Evolutionary conservation across 2,329 filamentous ascomycete species (phyloP), one percentile per base, ranked within the genome.

Genomic region (Sporothrix luriei): DNA sequence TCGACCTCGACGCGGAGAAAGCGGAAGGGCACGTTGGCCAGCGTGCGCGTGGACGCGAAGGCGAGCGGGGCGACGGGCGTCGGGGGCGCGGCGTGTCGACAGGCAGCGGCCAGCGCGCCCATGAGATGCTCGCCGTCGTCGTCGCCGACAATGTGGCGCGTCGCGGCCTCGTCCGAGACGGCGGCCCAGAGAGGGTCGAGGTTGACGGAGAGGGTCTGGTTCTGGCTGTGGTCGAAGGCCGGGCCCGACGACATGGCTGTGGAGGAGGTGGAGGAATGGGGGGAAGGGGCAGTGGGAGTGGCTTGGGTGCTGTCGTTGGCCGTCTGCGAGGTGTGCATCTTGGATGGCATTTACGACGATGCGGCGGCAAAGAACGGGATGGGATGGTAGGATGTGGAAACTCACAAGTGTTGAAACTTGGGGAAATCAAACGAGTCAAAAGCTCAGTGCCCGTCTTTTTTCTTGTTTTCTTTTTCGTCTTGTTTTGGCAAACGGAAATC

Each of bases 1-100:
- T 69, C 65, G 29, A 71, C 65, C 54, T 71, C 71, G 29, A 73
- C 46, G 16, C 68, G 67, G 16, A 73, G 33, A 21, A 73, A 54
- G n/a, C 29, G 54, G 48, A 46, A 73, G 29, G 71, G 69, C 19
- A 71, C 61, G 40, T 71, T 68, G 54, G 29, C 72, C 4, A 73
- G 68, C 2, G 72, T 64, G 5, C 7, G 24, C 57, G 14, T 40
- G 38, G 26, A 13, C 51, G 54, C 46, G 21, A 26, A 46, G 14
- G 57, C 14, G 38, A 62, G 49, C 16, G 64, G 7, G 33, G 24
- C 13, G 6, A 55, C 48, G n/a, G 54, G 26, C 29, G n/a, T 14
- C n/a, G 52, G 43, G 10, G 29, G 29, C 48, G 33, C 24, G 7
- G 40, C 33, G 4, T 14, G 33, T 5, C 21, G n/a, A 64, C 52